Base-by-base conservation (phyloP, 805 yeast genomes). In the Pichia scutulata region DNA sequence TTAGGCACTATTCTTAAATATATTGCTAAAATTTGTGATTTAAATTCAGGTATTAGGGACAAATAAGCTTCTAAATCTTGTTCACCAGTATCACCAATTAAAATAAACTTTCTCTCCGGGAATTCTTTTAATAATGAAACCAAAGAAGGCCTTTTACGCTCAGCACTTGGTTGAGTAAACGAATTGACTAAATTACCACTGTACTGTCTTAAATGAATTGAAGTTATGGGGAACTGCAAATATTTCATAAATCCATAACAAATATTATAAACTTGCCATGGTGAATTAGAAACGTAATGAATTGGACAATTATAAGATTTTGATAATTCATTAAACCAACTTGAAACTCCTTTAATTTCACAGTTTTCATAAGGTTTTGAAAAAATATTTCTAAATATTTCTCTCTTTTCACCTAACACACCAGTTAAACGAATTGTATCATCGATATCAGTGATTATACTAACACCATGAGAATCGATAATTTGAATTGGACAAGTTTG, bases 21-120 rank as follows among this genome's bases (percentile, higher is more conserved):
- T 5, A 93, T 87, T 1, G 85, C 95, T 22, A 76, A 55, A 0
- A 93, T 72, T 54, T 80, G 84, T 4, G 71, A 68, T 0, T 96
- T 95, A 58, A 70, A 79, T 30, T 63, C 56, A 39, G 71, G 67
- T 0, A 95, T 86, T 33, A 89, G 68, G 25, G 83, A 83, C 7
- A 80, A 74, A 63, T 93, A 93, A 0, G 97, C 95, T 61, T 95
- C 99, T 41, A 92, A 70, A 69, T 93, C 99, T 56, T 84, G 84
- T 62, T 93, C 99, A 1, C 98, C 98, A 2, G 97, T 84, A 64
- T 93, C 99, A 30, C 99, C 99, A 16, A 93, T 76, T 46, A 96
- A 70, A 23, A 93, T 75, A 63, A 93, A 92, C 59, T 78, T 82
- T 55, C 90, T 81, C 1, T 77, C 53, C 0, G 95, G 89, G 62